Evolutionary conservation across 176 grass and related monocot genomes (phyloP).

Genomic region (Areca catechu): DNA sequence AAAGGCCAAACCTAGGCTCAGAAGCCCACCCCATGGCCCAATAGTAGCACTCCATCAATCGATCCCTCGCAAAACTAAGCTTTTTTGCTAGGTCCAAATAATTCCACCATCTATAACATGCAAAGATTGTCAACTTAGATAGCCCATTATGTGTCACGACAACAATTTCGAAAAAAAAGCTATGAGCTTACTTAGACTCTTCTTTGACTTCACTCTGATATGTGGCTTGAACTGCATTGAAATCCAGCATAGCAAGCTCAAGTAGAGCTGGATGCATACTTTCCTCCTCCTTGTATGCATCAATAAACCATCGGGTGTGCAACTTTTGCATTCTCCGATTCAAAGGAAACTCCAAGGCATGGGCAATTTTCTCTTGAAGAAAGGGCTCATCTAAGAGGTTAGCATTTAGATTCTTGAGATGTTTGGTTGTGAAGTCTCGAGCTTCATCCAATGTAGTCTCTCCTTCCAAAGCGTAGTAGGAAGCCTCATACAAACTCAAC

Average conservation of each 20-base stretch:
- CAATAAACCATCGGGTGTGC: no score
- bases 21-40: slow-evolving; percentile 15
- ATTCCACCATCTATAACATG: slow-evolving; percentile 48
- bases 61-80: slow-evolving; percentile 31
- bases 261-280: no score
- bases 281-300: no score
- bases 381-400: neutral
- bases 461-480: neutral
- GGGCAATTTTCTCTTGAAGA: neutral
- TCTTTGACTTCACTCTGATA: no score
- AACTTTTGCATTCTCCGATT: no score
- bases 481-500: no score
- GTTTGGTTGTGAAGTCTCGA: neutral
- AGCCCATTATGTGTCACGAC: neutral
- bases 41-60: slow-evolving; percentile 48
- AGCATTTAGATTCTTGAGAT: neutral
- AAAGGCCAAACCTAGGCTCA: slow-evolving; percentile 3
- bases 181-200: no score
- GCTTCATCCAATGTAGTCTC: slow-evolving; percentile 22
- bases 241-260: no score
- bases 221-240: no score
- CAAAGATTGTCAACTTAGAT: neutral
- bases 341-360: no score
- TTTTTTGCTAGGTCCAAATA: slow-evolving; percentile 21
- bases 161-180: neutral